A percentile compares a stretch with the other conserved stretches of the same genome.
These are phyloP conservation scores for Lachancea lanzarotensis DNA, from an alignment of 805 yeast species.

Conservation along the genomic window DNA sequence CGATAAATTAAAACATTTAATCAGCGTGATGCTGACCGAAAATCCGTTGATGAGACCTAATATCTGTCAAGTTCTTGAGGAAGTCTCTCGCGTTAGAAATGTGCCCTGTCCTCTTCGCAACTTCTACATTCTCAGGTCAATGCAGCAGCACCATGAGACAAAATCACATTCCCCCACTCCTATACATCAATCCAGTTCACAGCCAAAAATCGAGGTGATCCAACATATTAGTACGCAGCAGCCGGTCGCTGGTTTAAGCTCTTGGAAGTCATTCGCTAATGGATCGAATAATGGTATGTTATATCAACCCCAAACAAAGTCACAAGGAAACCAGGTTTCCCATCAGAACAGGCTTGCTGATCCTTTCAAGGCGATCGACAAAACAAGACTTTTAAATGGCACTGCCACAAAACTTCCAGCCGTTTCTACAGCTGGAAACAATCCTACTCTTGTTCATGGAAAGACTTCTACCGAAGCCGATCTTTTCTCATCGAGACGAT, in stretches of 20 bases:
- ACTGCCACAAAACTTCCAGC: background rate
- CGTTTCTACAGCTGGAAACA: background rate
- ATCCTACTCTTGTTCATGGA: background rate
- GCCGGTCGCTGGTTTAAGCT: background rate
- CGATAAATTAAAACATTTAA: conserved; percentile 55
- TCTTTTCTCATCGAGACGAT: background rate
- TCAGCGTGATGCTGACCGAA: conserved; percentile 52
- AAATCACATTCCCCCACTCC: background rate
- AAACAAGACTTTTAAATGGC: background rate
- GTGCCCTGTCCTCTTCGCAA: conserved; percentile 38
- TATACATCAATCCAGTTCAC: background rate
- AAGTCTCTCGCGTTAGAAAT: conserved; percentile 56
- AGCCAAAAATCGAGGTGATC: conserved; percentile 1
- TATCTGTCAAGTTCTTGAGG: conserved; percentile 63
- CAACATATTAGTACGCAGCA: background rate
- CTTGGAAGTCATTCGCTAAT: background rate
- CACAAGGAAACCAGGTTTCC: background rate
- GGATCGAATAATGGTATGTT: background rate
- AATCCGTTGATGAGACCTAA: conserved; percentile 72
- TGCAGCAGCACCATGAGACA: conserved; percentile 9
- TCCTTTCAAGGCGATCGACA: conserved; percentile 4
- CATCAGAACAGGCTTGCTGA: background rate
- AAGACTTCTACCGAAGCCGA: background rate
- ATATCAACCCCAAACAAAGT: background rate
- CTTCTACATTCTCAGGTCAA: conserved; percentile 31